Evolutionary conservation across 805 yeast genomes (phyloP).

Genomic region (Wickerhamomyces chaumierensis): DNA sequence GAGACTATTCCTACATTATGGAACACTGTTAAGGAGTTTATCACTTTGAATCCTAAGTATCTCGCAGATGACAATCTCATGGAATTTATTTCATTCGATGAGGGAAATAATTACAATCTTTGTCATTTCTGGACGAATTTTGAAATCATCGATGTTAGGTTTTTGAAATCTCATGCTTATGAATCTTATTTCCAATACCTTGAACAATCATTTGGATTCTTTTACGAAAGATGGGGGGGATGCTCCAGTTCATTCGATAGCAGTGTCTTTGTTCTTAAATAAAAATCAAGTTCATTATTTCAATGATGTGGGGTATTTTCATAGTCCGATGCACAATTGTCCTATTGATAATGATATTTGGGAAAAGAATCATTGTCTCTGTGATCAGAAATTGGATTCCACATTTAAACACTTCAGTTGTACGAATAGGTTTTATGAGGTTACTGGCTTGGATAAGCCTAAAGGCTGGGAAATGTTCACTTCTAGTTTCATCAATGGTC

Average conservation of each 20-base stretch:
- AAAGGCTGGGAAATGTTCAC: conserved; percentile 51
- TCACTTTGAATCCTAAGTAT: conserved; percentile 30
- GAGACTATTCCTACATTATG: conserved; percentile 42
- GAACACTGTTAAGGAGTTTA: conserved; percentile 35
- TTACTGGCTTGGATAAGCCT: conserved; percentile 46
- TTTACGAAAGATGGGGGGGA: conserved; percentile 80
- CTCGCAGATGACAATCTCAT: conserved; percentile 45
- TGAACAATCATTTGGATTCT: conserved; percentile 40
- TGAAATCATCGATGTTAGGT: conserved; percentile 42
- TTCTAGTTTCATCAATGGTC: not conserved
- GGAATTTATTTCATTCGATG: conserved; percentile 36
- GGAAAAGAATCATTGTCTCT: conserved; percentile 35
- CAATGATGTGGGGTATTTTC: conserved; percentile 75
- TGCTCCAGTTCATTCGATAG: conserved; percentile 84
- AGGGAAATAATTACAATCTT: conserved; percentile 33
- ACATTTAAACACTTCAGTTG: conserved; percentile 70
- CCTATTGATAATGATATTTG: conserved; percentile 39
- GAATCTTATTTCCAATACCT: conserved; percentile 31
- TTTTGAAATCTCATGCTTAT: conserved; percentile 36
- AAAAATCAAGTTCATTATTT: conserved; percentile 65
- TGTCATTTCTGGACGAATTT: conserved; percentile 62
- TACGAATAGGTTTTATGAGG: conserved; percentile 45
- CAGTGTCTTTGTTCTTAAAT: conserved; percentile 64
- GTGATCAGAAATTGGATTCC: conserved; percentile 54
- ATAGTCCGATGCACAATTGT: conserved; percentile 50